Evolutionary conservation across 2,329 filamentous ascomycete species (phyloP).

Genomic region (Phoma sp.): DNA sequence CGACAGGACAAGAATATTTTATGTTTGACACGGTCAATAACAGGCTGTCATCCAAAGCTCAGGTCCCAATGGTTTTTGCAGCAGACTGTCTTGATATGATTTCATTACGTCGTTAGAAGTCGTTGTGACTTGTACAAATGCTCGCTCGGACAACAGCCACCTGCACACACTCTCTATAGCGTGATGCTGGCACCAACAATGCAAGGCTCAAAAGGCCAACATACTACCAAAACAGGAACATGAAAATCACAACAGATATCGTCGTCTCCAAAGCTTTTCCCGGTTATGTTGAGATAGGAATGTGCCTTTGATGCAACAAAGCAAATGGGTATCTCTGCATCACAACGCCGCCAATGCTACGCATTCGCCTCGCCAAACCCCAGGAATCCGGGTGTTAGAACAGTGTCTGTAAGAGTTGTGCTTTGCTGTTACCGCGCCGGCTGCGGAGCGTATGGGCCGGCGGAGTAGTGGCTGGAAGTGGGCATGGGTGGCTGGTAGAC

Average conservation of each 20-base stretch:
- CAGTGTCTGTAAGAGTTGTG: too few relatives aligned
- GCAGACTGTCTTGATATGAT: neutral
- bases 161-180: neutral
- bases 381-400: conserved; percentile 18
- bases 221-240: neutral
- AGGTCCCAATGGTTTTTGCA: neutral
- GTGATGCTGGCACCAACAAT: neutral
- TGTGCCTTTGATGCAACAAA: conserved; percentile 27
- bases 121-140: neutral
- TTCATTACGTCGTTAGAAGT: conserved; percentile 11
- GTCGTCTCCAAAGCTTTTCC: neutral
- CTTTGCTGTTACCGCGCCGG: conserved; percentile 29
- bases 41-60: neutral
- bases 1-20: too few relatives aligned
- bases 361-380: conserved; percentile 33
- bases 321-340: conserved; percentile 39
- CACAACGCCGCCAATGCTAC: conserved; percentile 43
- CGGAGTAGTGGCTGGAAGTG: conserved; percentile 32
- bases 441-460: conserved; percentile 37
- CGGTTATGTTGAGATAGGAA: conserved; percentile 7
- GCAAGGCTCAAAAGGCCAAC: neutral
- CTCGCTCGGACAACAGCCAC: neutral
- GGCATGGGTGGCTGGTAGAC: conserved; percentile 31
- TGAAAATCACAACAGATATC: neutral
- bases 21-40: too few relatives aligned